Percentiles rank a stretch among this genome's conserved stretches.
Evolutionary conservation across 768 basidiomycete species (phyloP).

Genomic region (Pisolithus sp.): DNA sequence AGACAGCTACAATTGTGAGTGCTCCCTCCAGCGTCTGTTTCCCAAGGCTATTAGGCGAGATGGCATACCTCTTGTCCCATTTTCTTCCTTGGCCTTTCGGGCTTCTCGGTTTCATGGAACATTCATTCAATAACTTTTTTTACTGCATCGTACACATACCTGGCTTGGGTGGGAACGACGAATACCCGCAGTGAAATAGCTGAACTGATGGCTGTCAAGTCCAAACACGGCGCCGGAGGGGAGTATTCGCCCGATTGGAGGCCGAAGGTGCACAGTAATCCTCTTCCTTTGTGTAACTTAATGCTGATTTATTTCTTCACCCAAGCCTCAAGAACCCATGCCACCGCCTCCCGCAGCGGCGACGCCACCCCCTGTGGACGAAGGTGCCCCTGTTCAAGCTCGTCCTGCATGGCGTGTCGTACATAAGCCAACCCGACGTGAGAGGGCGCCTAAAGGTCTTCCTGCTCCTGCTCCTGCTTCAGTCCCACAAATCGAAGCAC

Average conservation of each 20-base stretch:
- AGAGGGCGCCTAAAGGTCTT: slow-evolving; percentile 39
- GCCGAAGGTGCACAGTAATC: slow-evolving; percentile 40
- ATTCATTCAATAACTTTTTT: not conserved
- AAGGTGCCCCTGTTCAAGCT: slow-evolving; percentile 41
- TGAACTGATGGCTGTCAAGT: slow-evolving; percentile 75
- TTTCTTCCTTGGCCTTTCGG: not conserved
- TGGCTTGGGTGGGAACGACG: not conserved
- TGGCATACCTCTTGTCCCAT: not conserved
- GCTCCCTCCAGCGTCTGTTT: not conserved
- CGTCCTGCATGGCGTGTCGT: slow-evolving; percentile 73
- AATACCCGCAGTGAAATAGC: slow-evolving; percentile 61
- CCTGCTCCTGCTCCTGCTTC: slow-evolving; percentile 34
- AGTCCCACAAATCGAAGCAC: slow-evolving; percentile 35
- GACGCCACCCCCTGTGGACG: slow-evolving; percentile 43
- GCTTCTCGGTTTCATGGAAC: not conserved
- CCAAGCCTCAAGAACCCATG: slow-evolving; percentile 28
- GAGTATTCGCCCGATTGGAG: slow-evolving; percentile 74
- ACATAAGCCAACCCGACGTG: slow-evolving; percentile 53
- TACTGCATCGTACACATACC: not conserved
- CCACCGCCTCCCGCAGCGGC: slow-evolving; percentile 34
- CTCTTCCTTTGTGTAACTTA: not conserved
- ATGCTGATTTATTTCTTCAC: slow-evolving; percentile 4
- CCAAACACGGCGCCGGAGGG: slow-evolving; percentile 75
- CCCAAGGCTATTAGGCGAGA: not conserved
- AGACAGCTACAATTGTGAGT: slow-evolving; percentile 50